Conservation (phyloP, 108 stramenopile species). For the Thalassiosira profunda region DNA sequence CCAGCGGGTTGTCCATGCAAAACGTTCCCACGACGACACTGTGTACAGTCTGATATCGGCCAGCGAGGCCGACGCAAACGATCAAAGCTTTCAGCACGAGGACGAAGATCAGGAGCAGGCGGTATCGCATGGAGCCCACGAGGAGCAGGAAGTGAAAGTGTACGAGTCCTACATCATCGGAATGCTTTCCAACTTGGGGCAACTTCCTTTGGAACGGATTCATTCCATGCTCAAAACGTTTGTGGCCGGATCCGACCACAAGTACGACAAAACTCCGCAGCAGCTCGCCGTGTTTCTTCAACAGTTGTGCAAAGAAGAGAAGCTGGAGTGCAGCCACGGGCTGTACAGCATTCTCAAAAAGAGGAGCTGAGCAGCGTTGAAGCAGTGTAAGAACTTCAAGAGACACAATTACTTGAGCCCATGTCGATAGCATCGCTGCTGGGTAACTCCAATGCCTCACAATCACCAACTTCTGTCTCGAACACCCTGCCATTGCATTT, state of each 20-base stretch:
- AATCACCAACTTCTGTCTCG: slow-evolving; percentile 42
- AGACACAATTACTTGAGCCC: slow-evolving; percentile 20
- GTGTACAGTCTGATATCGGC: slow-evolving; percentile 28
- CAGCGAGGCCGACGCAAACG: slow-evolving; percentile 47
- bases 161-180: slow-evolving; percentile 88
- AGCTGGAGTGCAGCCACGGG: slow-evolving; percentile 88
- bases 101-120: slow-evolving; percentile 70
- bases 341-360: slow-evolving; percentile 87
- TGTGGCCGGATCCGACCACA: slow-evolving; percentile 87
- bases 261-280: slow-evolving; percentile 84
- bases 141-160: slow-evolving; percentile 87
- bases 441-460: slow-evolving; percentile 35
- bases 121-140: slow-evolving; percentile 71
- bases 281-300: slow-evolving; percentile 80
- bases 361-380: slow-evolving; percentile 16
- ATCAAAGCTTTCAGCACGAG: slow-evolving; percentile 54
- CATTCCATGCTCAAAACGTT: slow-evolving; percentile 93
- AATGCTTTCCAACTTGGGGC: slow-evolving; percentile 88
- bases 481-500: slow-evolving; percentile 30
- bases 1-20: slow-evolving; percentile 70
- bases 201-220: slow-evolving; percentile 82
- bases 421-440: slow-evolving; percentile 21
- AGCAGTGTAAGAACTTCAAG: neutral
- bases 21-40: slow-evolving; percentile 13
- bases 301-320: slow-evolving; percentile 80